These are phyloP conservation scores for Lactifluus hygrophoroides DNA, from an alignment of 768 basidiomycete species.

Conservation along the genomic window DNA sequence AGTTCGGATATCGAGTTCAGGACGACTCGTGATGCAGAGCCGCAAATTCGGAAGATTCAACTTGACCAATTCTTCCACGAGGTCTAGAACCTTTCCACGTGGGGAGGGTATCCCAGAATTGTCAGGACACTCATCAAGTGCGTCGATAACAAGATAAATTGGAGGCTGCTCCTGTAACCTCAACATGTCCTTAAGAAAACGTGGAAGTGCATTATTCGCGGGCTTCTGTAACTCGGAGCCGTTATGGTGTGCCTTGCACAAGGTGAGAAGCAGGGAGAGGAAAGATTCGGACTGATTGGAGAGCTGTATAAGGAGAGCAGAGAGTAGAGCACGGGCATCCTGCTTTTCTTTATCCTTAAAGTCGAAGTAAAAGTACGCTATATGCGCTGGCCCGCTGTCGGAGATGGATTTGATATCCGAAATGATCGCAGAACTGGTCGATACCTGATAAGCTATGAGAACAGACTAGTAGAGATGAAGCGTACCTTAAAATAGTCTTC, in stretches of 20 bases:
- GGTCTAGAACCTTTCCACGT: background rate
- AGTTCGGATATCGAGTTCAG: too few species aligned
- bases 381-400: background rate
- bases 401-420: background rate
- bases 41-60: background rate
- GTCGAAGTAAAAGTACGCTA: too few species aligned
- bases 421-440: background rate
- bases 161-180: too few species aligned
- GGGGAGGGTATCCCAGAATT: too few species aligned
- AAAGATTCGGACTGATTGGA: background rate
- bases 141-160: background rate
- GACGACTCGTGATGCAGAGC: background rate
- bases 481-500: background rate
- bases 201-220: too few species aligned
- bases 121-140: background rate
- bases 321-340: background rate
- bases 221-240: too few species aligned
- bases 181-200: too few species aligned
- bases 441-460: background rate
- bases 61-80: background rate
- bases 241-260: too few species aligned
- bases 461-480: accelerated
- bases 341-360: too few species aligned
- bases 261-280: background rate
- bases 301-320: background rate